Conservation (phyloP, 2,329 filamentous ascomycete genomes). For the Zasmidium citrigriseum region DNA sequence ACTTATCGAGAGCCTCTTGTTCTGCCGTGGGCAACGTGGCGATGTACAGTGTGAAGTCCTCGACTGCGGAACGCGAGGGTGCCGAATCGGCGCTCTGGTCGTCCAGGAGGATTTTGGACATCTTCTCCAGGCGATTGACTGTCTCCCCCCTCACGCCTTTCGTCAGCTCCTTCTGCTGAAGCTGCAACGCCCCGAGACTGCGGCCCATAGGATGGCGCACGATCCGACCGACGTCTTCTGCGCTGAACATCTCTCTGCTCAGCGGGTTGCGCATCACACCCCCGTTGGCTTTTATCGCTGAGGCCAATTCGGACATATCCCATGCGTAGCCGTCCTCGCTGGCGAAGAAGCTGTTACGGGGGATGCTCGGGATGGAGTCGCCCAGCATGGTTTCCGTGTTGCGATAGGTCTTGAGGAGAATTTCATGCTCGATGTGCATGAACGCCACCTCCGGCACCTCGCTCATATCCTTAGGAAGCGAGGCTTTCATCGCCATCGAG, state of each 20-base stretch:
- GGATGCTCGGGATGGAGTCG: constrained; percentile 3
- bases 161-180: constrained; percentile 8
- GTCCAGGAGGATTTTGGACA: constrained; percentile 7
- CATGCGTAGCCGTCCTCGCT: constrained; percentile 12
- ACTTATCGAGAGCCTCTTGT: constrained; percentile 6
- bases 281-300: constrained; percentile 6
- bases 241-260: constrained; percentile 8
- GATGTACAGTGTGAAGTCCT: constrained; percentile 2
- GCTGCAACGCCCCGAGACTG: constrained; percentile 1
- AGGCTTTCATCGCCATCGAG: constrained; percentile 7
- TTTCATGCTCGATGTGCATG: constrained; percentile 13
- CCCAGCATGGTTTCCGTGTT: constrained; percentile 7
- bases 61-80: constrained; percentile 7
- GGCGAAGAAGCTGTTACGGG: constrained; percentile 1
- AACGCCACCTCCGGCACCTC: not conserved
- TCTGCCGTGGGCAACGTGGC: constrained; percentile 6
- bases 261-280: constrained; percentile 13
- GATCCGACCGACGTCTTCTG: constrained; percentile 6
- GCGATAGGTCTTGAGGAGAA: constrained; percentile 8
- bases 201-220: constrained; percentile 2
- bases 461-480: not conserved
- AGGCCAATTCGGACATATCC: constrained; percentile 11
- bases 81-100: constrained; percentile 6
- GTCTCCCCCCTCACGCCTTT: constrained; percentile 6
- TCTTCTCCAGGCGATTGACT: constrained; percentile 3